A percentile compares a stretch with the other conserved stretches of the same genome.
Evolutionary conservation across 345 rosid genomes (phyloP).

Genomic region (Sisymbrium altissimum): DNA sequence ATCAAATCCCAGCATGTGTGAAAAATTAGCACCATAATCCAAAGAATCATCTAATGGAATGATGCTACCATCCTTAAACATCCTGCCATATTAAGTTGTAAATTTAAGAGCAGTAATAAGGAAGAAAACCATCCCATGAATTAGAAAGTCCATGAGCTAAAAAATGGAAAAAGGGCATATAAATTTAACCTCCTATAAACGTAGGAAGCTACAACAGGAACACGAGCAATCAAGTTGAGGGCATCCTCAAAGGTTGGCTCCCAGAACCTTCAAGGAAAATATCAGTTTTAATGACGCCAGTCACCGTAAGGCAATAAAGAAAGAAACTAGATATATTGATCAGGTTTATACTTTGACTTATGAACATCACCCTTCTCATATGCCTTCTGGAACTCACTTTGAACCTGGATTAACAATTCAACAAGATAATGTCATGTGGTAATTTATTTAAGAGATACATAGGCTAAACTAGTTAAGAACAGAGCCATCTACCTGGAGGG

Average conservation of each 20-base stretch:
- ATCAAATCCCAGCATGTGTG: conserved; percentile 86
- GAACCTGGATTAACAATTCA: conserved; percentile 48
- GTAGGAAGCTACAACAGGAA: conserved; percentile 79
- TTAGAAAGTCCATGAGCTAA: background rate
- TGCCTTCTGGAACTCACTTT: conserved; percentile 93
- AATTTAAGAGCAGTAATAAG: conserved; percentile 4
- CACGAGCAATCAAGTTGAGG: conserved; percentile 80
- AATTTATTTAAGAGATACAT: background rate
- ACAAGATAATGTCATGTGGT: conserved; percentile 6
- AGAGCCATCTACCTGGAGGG: conserved; percentile 69
- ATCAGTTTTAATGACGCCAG: conserved; percentile 2
- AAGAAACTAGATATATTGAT: background rate
- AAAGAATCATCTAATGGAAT: conserved; percentile 65
- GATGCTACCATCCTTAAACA: conserved; percentile 64
- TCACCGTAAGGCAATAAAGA: conserved; percentile 2
- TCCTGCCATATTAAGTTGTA: conserved; percentile 38
- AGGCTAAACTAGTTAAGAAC: background rate
- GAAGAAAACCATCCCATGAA: background rate
- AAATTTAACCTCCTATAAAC: conserved; percentile 64
- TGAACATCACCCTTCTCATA: conserved; percentile 77
- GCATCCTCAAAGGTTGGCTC: conserved; percentile 88
- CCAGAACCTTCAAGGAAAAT: conserved; percentile 59
- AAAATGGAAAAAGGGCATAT: background rate
- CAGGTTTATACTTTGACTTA: conserved; percentile 63
- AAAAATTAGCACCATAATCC: conserved; percentile 88